Conservation (phyloP, 768 basidiomycete species). For the Lentinula boryana region DNA sequence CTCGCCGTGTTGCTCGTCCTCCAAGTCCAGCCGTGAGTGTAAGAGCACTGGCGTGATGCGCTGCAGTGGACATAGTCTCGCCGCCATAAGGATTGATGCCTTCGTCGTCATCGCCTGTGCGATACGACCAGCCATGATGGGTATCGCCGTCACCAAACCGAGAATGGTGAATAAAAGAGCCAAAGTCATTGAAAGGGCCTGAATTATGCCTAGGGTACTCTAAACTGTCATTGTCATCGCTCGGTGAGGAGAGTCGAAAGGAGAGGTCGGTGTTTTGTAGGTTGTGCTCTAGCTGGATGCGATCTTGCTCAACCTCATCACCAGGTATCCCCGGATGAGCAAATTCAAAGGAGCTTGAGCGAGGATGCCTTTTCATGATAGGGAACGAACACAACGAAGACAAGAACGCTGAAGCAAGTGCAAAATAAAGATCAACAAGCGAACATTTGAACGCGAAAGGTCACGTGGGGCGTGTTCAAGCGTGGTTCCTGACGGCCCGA, state of each 20-base stretch:
- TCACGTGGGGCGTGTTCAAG: conserved; percentile 3
- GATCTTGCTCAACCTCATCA: conserved; percentile 70
- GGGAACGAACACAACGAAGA: background rate
- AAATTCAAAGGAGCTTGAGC: background rate
- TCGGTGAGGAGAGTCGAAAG: conserved; percentile 57
- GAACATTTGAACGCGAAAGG: background rate
- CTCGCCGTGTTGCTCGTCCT: conserved; percentile 31
- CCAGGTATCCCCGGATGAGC: conserved; percentile 21
- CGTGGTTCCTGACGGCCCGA: background rate
- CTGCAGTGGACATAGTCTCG: conserved; percentile 74
- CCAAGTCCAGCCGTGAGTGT: conserved; percentile 82
- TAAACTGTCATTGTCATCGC: conserved; percentile 41
- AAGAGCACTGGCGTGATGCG: conserved; percentile 85
- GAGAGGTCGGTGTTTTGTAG: conserved; percentile 70
- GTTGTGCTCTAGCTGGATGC: conserved; percentile 75
- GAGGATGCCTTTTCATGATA: background rate
- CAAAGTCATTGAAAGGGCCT: conserved; percentile 50
- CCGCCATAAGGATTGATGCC: conserved; percentile 62
- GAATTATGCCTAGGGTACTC: conserved; percentile 73
- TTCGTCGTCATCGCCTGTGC: conserved; percentile 54
- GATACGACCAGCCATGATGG: conserved; percentile 53
- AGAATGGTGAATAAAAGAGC: conserved; percentile 56
- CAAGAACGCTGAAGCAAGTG: background rate
- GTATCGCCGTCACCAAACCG: conserved; percentile 51
- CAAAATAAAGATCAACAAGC: background rate